Evolutionary conservation across 2,329 filamentous ascomycete genomes (phyloP), one percentile per base, ranked within the genome.

Genomic region (Saccharata proteae): DNA sequence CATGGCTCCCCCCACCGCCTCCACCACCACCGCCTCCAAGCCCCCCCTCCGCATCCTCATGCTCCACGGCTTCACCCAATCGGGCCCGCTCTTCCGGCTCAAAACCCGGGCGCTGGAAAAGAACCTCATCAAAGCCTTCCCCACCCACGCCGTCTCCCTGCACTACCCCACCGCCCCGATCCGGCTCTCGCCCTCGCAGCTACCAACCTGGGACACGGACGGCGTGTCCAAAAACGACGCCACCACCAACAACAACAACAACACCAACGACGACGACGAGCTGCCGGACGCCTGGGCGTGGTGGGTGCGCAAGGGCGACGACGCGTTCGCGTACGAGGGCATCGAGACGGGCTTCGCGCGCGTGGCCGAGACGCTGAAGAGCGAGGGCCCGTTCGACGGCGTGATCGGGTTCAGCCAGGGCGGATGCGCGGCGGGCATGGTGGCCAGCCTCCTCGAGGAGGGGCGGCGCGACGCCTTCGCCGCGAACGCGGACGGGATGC

Each of bases 81-180:
- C 82, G 16, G 85, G 86, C 4, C 58, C 77, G 4, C 65, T 85
- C 40, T 94, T 94, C 70, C 78, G 74, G 52, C 72, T 78, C 54
- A 94, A 94, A 62, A 92, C 83, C 26, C 81, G 84, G 54, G 83
- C 83, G 8, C 65, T 94, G 1, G 74, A 85, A 45, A 93, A 94
- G 56, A 64, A 77, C 32, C 69, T 94, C 35, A 56, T 64, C 38
- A 93, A 93, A 50, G 61, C 73, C 16, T 79, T 94, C 40, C 69
- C 73, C 6, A 57, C 56, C 2, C n/a, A n/a, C n/a, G 62, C 59
- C 17, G 47, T 62, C n/a, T 46, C 59, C 12, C 45, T 64, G 52
- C 32, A 67, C 64, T 40, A 63, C 55, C 58, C 59, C 1, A 64
- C 61, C 16, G 61, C 54, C 4, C 62, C 61, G 0, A 48, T 62